Base-by-base conservation (phyloP, 805 yeast species). In the Lipomyces starkeyi region DNA sequence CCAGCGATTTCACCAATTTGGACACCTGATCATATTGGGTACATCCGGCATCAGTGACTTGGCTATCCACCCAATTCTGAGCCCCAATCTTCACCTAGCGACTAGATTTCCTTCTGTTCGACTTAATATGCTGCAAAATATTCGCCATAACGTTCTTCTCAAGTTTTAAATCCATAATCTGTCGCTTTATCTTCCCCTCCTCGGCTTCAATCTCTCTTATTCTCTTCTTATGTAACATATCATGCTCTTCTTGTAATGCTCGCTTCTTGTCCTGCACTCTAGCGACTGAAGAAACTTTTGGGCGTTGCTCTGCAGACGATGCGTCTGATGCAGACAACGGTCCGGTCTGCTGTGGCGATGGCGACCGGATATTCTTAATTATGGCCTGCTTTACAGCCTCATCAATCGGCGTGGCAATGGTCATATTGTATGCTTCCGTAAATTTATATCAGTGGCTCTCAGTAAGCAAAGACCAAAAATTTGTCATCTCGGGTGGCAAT, bases 81-180 rank as follows among this genome's bases (percentile, higher is more conserved):
- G 22, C 22, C 40, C 25, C 49, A 43, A 1, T 9, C 22, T 43
- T n/a, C 20, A 7, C 20, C 20, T 43, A 43, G 49, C 20, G 5
- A 43, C 49, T 43, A 43, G 49, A 43, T 53, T 27, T 53, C 17
- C 14, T 17, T 27, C 34, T 53, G 34, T 7, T 53, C 17, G 62
- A 62, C 55, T 54, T 60, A 8, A 70, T 43, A 61, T 70, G 71
- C 34, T 32, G 59, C 56, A 70, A 52, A 17, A 70, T 62, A 54
- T 68, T 68, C 35, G 66, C 54, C 63, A 68, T 55, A n/a, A 68
- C 29, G 11, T 64, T 68, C 59, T 62, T 63, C 37, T 69, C 71
- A 8, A 62, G 56, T 34, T 40, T 32, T 53, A 69, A 55, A 34
- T 61, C 62, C 20, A 61, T 58, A n/a, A 69, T 14, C 52, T 69